Base-by-base conservation (phyloP, 2,329 filamentous ascomycete species). In the Fusarium nurragi region DNA sequence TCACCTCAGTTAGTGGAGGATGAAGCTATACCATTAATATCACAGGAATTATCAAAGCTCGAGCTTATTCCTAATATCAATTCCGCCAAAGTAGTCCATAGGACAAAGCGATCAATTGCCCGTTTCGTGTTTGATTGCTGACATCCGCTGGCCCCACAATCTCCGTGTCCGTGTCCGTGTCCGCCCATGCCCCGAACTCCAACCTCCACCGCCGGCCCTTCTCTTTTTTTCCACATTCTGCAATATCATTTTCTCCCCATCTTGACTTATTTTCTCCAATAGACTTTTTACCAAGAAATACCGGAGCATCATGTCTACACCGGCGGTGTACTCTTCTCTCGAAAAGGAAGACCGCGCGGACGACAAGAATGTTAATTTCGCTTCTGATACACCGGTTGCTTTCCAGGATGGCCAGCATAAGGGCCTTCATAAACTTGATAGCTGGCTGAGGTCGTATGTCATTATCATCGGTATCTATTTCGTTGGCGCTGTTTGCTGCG, bases 131-230 rank as follows among this genome's bases (percentile, higher is more conserved):
- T 36, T 28, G 36, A 37, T 30, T 60, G 39, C 34, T 63, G 46
- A 66, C 47, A 36, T 46, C 36, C 41, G 39, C 21, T 18, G 18
- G 22, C 41, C 41, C 58, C 58, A 61, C 58, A 56, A 39, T 26
- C 37, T 49, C 60, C 62, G 40, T 68, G 39, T 47, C 60, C 63
- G 60, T 67, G 59, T 67, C 64, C 64, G 60, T 64, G 62, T 63
- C 63, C 52, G 44, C 46, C n/a, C n/a, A 34, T 37, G 39, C 54
- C 21, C 28, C 36, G 9, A 34, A 34, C 18, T 25, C 13, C 28
- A 19, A 22, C 36, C 19, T 41, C 40, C 5, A 22, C 44, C 18
- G 30, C 34, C 34, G n/a, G 43, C 39, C 36, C 30, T 53, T 38
- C 14, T n/a, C 25, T 10, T 22, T 18, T 40, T 22, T 40, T 8